Conservation (phyloP, 129 eudicot species). For the Flaveria bidentis region DNA sequence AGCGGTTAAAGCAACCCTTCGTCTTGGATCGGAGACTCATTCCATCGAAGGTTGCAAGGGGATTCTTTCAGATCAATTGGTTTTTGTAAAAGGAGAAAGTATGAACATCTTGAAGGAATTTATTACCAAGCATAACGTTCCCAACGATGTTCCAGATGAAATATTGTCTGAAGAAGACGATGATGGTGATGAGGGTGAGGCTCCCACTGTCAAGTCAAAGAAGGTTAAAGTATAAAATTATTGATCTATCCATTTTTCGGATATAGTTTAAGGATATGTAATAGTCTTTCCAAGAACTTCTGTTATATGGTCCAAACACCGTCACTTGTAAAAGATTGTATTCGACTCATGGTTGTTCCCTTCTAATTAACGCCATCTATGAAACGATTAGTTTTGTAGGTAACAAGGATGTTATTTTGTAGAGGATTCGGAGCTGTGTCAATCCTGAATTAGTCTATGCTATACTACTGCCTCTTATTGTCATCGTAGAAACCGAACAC, state of each 20-base stretch:
- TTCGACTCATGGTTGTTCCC: background rate
- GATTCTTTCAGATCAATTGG: constrained; percentile 66
- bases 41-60: constrained; percentile 51
- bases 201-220: constrained; percentile 55
- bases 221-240: constrained; percentile 35
- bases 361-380: background rate
- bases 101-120: constrained; percentile 75
- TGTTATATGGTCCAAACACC: background rate
- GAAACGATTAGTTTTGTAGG: background rate
- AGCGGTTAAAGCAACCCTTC: constrained; percentile 59
- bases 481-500: no score
- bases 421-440: no score
- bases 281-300: background rate
- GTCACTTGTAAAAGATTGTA: constrained; percentile 1
- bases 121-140: constrained; percentile 73
- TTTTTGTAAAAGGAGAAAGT: constrained; percentile 66
- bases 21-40: constrained; percentile 77
- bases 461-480: no score
- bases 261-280: background rate
- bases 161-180: constrained; percentile 54
- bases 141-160: constrained; percentile 82
- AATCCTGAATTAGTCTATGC: no score
- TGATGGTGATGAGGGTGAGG: constrained; percentile 45
- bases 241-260: background rate
- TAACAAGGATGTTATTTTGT: background rate